Evolutionary conservation across 2,329 filamentous ascomycete genomes (phyloP).

Genomic region (Aspergillus nomiae): DNA sequence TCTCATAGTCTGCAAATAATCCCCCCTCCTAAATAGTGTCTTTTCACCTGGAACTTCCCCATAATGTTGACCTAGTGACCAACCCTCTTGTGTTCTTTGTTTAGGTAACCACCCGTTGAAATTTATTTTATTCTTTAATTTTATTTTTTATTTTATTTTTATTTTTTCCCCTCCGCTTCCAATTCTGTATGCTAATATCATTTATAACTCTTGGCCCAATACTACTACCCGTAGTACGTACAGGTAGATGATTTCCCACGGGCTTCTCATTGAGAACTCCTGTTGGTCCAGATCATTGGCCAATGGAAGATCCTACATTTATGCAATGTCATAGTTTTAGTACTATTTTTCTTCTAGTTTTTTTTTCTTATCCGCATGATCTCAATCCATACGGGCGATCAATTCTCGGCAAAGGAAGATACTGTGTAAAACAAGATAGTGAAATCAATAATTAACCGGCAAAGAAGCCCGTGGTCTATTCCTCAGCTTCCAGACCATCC

Average conservation of each 20-base stretch:
- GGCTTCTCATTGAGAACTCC: not conserved
- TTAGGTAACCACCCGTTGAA: not conserved
- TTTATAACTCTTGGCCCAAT: not conserved
- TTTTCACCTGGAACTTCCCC: not conserved
- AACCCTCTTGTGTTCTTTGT: not conserved
- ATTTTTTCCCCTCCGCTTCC: not conserved
- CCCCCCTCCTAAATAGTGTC: not conserved
- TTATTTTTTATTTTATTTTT: not conserved
- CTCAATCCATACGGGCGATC: not conserved
- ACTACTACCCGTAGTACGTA: too few relatives aligned
- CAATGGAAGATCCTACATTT: not conserved
- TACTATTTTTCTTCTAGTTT: too few relatives aligned
- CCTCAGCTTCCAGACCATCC: not conserved
- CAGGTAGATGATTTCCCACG: too few relatives aligned
- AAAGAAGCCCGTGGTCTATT: not conserved
- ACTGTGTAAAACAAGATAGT: not conserved
- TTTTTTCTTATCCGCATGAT: not conserved
- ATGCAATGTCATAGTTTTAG: not conserved
- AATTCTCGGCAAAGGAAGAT: not conserved
- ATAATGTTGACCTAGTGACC: not conserved
- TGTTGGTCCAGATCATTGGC: not conserved
- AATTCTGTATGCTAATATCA: not conserved
- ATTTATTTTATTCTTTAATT: not conserved
- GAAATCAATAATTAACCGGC: not conserved
- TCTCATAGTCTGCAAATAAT: not conserved